Conservation (phyloP, 2,329 filamentous ascomycete species). For the Leptographium wingfieldii region DNA sequence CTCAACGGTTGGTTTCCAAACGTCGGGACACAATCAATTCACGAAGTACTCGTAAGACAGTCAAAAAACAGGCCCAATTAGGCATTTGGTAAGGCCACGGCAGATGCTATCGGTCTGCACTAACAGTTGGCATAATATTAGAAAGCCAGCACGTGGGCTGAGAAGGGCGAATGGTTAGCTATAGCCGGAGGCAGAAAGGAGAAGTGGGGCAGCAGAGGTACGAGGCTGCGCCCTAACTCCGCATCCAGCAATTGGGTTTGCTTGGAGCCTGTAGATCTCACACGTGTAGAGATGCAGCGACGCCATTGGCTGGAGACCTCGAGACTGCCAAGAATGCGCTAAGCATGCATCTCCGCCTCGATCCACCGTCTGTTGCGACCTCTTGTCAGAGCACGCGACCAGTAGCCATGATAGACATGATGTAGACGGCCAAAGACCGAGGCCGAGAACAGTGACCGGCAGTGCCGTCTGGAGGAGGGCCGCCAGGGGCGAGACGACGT, state of each 20-base stretch:
- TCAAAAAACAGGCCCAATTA: neutral
- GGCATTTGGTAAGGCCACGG: neutral
- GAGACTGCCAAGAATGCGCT: neutral
- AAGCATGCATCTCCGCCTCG: neutral
- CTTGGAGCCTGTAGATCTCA: slow-evolving; percentile 7
- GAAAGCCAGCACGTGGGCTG: neutral
- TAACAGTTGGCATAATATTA: neutral
- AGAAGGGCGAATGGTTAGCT: neutral
- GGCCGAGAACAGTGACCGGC: too few species aligned
- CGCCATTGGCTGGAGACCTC: slow-evolving; percentile 5
- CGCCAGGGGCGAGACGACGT: too few species aligned
- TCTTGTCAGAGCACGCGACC: neutral
- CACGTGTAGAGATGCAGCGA: slow-evolving; percentile 8
- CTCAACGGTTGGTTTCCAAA: too few species aligned
- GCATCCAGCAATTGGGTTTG: neutral
- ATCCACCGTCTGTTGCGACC: neutral
- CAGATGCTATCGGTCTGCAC: neutral
- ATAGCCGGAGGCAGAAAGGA: neutral
- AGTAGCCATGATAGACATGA: neutral
- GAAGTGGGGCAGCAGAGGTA: neutral
- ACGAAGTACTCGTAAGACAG: neutral
- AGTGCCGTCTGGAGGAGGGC: too few species aligned
- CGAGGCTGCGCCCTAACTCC: neutral
- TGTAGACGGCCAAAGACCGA: neutral
- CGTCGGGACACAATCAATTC: too few species aligned